Percentiles rank a stretch among this genome's conserved stretches.
Evolutionary conservation across 2,329 filamentous ascomycete genomes (phyloP).

Genomic region (Neobulgaria alba): DNA sequence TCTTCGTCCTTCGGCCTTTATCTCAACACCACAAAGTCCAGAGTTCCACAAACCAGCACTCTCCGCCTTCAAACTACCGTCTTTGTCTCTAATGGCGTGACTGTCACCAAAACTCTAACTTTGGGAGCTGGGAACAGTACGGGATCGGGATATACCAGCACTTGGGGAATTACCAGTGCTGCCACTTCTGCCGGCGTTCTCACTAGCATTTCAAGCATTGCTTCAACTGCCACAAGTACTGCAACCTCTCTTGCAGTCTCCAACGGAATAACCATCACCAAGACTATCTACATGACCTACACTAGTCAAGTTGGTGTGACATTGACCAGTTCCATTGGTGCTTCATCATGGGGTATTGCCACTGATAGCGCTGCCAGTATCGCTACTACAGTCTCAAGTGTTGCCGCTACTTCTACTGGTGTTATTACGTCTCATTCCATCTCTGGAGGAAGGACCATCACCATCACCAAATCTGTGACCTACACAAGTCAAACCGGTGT

Average conservation of each 20-base stretch:
- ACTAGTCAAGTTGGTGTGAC: background rate
- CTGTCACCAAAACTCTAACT: slow-evolving; percentile 12
- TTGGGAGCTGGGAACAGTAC: background rate
- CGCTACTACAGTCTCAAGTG: background rate
- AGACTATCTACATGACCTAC: background rate
- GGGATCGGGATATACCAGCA: background rate
- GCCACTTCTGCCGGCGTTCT: background rate
- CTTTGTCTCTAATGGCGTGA: slow-evolving; percentile 6
- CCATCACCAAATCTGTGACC: background rate
- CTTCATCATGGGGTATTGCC: background rate
- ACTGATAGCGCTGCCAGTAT: background rate
- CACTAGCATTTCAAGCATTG: background rate
- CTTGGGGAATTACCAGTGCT: background rate
- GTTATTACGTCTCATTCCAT: background rate
- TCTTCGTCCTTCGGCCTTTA: background rate
- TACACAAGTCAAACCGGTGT: background rate
- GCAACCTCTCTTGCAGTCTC: background rate
- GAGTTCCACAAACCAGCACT: slow-evolving; percentile 7
- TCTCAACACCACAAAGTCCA: background rate
- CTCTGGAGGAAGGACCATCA: background rate
- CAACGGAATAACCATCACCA: background rate
- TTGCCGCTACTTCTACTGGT: background rate
- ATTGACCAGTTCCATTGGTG: background rate
- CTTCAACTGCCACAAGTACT: background rate
- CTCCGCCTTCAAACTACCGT: slow-evolving; percentile 8